Base-by-base conservation (phyloP, 768 basidiomycete genomes). In the Leucosporidium yakuticum region DNA sequence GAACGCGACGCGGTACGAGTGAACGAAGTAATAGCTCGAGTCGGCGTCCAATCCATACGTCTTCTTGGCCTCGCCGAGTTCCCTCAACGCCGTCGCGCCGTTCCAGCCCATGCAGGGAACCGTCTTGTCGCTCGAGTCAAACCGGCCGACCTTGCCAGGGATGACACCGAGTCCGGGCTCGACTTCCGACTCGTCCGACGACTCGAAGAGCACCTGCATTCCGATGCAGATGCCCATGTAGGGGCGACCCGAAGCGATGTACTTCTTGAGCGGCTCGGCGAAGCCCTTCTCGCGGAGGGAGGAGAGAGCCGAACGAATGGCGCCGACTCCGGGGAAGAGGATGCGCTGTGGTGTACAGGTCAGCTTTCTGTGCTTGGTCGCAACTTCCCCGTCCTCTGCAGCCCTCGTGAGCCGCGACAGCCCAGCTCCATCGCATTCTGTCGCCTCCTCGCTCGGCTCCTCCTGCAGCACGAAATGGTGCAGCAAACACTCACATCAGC, bases 71-170 rank as follows among this genome's bases (percentile, higher is more conserved):
- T 60, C 82, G 82, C 58, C 84, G 83, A 62, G 81, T 77, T 68
- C 76, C 82, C 75, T 56, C 79, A 76, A 70, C 73, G 74, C 69
- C 21, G 57, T 64, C 23, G 66, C 72, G 57, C 70, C 73, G 79
- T 96, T 98, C 95, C 95, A 99, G 61, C 96, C 96, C 80, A 99
- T 98, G 81, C 98, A 95, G 36, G 96, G 96, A 21, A 98, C 95
- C 0, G 89, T 81, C 81, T 97, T 97, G 65, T 77, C 78, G 21
- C 70, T 58, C 25, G 34, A 34, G 21, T 71, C 60, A 76, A 99
- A 97, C 20, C 82, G 80, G 64, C 85, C 84, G 74, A 97, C 90
- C n/a, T 95, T 82, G 73, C 82, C 86, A n/a, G 90, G 88, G 69
- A 99, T 87, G 71, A 91, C 79, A 23, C 86, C 89, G 27, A 98